A percentile compares a stretch with the other conserved stretches of the same genome.
Conservation (phyloP, 2,329 filamentous ascomycete species). For the Talaromyces sp. region DNA sequence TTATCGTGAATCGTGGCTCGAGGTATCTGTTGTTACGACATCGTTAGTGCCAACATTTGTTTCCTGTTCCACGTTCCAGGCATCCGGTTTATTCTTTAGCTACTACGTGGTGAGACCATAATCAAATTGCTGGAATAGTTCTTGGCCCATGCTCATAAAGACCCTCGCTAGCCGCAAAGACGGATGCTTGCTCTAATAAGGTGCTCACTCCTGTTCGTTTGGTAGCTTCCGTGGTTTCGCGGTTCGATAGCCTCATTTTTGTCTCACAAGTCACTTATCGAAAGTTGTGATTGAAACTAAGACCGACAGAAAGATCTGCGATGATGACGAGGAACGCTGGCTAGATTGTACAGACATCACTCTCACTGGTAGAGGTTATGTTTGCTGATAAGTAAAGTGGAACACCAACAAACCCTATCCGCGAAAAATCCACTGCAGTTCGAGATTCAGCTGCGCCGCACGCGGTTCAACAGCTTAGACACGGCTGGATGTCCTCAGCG, state of each 20-base stretch:
- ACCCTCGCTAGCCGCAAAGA: background rate
- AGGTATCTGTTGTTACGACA: too few relatives aligned
- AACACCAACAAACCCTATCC: background rate
- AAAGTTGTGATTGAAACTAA: background rate
- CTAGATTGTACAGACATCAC: background rate
- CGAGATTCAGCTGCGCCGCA: background rate
- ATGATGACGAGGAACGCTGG: background rate
- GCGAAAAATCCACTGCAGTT: background rate
- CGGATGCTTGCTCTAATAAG: background rate
- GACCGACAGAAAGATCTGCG: background rate
- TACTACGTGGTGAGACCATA: too few relatives aligned
- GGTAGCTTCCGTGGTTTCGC: too few relatives aligned
- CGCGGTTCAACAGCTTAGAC: background rate
- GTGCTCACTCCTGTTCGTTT: background rate
- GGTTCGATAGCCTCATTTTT: background rate
- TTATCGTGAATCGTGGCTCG: background rate
- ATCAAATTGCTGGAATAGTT: background rate
- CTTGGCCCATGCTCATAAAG: background rate
- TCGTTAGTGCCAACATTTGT: background rate
- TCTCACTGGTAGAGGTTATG: background rate
- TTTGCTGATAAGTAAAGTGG: background rate
- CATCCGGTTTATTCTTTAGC: too few relatives aligned
- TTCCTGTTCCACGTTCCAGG: background rate
- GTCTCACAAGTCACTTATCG: background rate
- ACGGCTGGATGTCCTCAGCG: background rate